A percentile compares a stretch with the other conserved stretches of the same genome.
These are phyloP conservation scores for Tetracentron sinense DNA, from an alignment of 164 flowering plant species.

Conservation along the genomic window DNA sequence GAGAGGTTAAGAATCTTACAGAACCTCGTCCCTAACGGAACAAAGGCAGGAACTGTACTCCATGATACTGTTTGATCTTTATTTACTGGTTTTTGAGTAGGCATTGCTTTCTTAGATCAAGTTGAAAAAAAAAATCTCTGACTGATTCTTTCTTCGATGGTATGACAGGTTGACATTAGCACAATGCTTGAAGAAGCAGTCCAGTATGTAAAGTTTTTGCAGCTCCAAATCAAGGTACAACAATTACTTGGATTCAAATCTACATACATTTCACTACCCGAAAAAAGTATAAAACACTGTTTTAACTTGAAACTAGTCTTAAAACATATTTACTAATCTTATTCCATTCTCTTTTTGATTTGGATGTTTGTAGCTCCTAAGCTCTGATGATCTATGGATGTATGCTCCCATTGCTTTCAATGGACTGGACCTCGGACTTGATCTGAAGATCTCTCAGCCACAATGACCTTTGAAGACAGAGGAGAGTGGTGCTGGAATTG, in stretches of 20 bases:
- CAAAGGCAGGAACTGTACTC: conserved; percentile 56
- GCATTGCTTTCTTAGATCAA: not conserved
- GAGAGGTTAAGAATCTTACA: conserved; percentile 76
- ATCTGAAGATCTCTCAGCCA: conserved; percentile 36
- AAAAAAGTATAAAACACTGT: too few relatives aligned
- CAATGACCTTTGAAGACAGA: conserved; percentile 24
- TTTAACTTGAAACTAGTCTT: too few relatives aligned
- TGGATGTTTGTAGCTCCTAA: conserved; percentile 55
- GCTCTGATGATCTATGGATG: conserved; percentile 99
- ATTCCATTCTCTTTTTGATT: not conserved
- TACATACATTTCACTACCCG: too few relatives aligned
- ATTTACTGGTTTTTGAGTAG: not conserved
- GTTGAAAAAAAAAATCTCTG: not conserved
- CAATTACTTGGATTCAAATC: not conserved
- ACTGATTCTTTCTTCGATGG: not conserved
- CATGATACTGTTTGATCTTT: not conserved
- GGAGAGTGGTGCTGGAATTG: conserved; percentile 1
- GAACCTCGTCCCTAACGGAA: conserved; percentile 90
- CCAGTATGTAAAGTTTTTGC: conserved; percentile 90
- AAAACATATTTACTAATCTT: not conserved
- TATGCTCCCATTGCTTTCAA: conserved; percentile 92
- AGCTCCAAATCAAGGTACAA: conserved; percentile 93
- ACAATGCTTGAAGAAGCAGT: conserved; percentile 99
- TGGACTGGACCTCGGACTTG: conserved; percentile 77
- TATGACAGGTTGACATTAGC: conserved; percentile 81